These are phyloP conservation scores for Gaertneriomyces semiglobifer DNA, from an alignment of 192 early-diverging fungal species.

Conservation along the genomic window DNA sequence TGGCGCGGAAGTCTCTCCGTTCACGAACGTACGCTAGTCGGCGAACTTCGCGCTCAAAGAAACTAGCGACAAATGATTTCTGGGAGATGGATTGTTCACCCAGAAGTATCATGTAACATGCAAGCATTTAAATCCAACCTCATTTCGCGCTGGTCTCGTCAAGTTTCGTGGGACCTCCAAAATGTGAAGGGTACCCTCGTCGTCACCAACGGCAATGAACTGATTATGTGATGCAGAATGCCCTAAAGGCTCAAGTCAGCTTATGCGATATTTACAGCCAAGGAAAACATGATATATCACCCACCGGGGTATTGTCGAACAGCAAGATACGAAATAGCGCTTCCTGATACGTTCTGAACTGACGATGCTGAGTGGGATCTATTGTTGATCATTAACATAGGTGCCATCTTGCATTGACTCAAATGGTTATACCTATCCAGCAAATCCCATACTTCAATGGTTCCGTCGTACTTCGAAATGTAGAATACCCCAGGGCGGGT, in stretches of 20 bases:
- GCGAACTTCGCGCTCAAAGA: constrained; percentile 56
- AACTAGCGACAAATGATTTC: constrained; percentile 42
- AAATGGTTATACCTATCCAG: constrained; percentile 38
- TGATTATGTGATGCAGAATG: constrained; percentile 37
- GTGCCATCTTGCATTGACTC: not conserved
- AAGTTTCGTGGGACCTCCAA: constrained; percentile 58
- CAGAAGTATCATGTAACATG: not conserved
- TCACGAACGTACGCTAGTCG: constrained; percentile 41
- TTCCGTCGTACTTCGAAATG: constrained; percentile 56
- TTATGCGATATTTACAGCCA: not conserved
- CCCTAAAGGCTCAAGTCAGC: constrained; percentile 13
- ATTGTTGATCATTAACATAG: not conserved
- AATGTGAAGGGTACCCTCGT: constrained; percentile 63
- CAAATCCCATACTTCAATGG: constrained; percentile 61
- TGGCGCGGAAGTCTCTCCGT: constrained; percentile 41
- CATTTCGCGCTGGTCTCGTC: constrained; percentile 51
- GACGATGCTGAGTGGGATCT: constrained; percentile 50
- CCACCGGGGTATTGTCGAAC: constrained; percentile 50
- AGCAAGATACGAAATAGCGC: constrained; percentile 46
- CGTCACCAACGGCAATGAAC: constrained; percentile 61
- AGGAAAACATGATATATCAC: not conserved
- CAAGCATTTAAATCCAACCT: constrained; percentile 31
- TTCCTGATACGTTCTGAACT: constrained; percentile 49
- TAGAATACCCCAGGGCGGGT: constrained; percentile 64
- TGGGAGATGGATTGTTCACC: constrained; percentile 7